A percentile compares a stretch with the other conserved stretches of the same genome.
phyloP scores from a whole-genome alignment of 2,329 filamentous ascomycete species.

The Zasmidium citrigriseum region DNA sequence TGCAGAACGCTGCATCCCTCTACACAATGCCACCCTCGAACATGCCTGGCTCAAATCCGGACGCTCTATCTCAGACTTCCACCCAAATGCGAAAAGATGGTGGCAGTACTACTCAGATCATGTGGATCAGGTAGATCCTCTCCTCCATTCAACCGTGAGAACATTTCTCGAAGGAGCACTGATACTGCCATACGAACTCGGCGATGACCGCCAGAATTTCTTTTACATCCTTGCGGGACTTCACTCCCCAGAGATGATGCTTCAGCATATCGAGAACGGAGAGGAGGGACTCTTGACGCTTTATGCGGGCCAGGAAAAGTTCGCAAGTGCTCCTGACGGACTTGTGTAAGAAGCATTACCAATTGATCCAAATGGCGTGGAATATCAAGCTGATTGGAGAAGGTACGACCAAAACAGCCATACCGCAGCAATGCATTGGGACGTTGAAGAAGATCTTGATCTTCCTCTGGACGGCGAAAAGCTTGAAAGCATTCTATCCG shows the following conservation, averaged over 20 bases:
- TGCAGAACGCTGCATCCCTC: conserved; percentile 10
- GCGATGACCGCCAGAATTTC: conserved; percentile 3
- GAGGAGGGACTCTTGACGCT: conserved; percentile 4
- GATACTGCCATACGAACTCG: neutral
- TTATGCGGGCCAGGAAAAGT: conserved; percentile 3
- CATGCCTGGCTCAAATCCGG: conserved; percentile 15
- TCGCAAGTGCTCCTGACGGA: conserved; percentile 14
- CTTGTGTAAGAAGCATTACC: conserved; percentile 8
- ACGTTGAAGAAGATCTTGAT: conserved; percentile 11
- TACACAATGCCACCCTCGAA: conserved; percentile 21
- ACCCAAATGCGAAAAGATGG: conserved; percentile 1
- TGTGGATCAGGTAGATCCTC: neutral
- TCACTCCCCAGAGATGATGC: neutral
- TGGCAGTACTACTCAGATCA: neutral
- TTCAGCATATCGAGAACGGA: neutral
- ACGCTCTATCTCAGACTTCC: conserved; percentile 10
- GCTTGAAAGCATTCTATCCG: conserved; percentile 18
- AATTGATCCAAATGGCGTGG: neutral
- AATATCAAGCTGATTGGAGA: neutral
- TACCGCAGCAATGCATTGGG: conserved; percentile 18
- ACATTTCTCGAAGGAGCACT: conserved; percentile 13
- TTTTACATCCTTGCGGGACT: conserved; percentile 15
- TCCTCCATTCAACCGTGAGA: conserved; percentile 10
- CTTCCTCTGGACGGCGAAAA: neutral
- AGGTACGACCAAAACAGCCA: conserved; percentile 13